phyloP scores from a whole-genome alignment of 164 flowering plant species.

The Malania oleifera region DNA sequence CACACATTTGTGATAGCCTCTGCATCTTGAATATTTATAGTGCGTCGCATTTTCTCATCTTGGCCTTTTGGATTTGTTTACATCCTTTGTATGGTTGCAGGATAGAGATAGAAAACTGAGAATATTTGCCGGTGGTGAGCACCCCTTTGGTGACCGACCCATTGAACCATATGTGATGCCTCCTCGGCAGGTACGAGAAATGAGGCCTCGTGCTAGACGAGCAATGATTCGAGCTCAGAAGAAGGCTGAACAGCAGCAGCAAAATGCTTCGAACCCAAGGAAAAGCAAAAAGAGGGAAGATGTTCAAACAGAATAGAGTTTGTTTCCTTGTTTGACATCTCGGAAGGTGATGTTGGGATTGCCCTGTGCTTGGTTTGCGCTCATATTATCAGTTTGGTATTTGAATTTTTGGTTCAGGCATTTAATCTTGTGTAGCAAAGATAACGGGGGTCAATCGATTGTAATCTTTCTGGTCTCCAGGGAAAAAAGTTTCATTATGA shows the following conservation, averaged over 20 bases:
- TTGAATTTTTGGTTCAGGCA: no score
- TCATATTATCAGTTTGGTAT: no score
- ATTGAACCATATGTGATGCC: constrained; percentile 71
- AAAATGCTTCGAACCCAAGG: constrained; percentile 23
- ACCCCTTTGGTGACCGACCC: constrained; percentile 77
- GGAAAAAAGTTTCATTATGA: no score
- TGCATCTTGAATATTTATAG: no score
- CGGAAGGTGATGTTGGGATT: no score
- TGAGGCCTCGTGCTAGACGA: constrained; percentile 80
- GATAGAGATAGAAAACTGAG: constrained; percentile 85
- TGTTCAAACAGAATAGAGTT: constrained; percentile 17
- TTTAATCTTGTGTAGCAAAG: no score
- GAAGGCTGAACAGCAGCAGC: constrained; percentile 52
- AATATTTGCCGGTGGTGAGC: constrained; percentile 71
- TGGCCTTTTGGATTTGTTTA: background rate
- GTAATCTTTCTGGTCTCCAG: no score
- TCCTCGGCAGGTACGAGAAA: constrained; percentile 64
- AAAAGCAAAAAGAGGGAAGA: constrained; percentile 37
- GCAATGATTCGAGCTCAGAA: constrained; percentile 84
- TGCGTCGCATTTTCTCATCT: no score
- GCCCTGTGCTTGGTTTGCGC: no score
- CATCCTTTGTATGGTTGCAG: constrained; percentile 29
- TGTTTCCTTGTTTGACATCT: no score
- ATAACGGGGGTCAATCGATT: no score
- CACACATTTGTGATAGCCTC: no score